Evolutionary conservation across 192 early-diverging fungal species (phyloP).

Genomic region (Backusella tuberculispora): DNA sequence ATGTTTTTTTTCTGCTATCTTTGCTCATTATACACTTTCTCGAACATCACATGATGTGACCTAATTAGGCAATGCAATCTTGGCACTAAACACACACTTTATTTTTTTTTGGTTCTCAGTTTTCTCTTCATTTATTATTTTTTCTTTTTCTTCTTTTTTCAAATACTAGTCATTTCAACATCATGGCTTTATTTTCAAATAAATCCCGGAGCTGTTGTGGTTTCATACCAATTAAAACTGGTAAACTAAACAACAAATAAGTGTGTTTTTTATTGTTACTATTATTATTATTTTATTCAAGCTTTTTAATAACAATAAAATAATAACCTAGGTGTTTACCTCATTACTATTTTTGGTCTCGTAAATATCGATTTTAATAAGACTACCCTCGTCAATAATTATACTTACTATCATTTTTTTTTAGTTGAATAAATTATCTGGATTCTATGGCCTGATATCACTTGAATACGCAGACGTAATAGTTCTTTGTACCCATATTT

Average conservation of each 20-base stretch:
- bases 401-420: background rate
- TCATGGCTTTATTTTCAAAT: conserved; percentile 15
- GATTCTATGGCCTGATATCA: conserved; percentile 41
- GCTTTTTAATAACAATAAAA: background rate
- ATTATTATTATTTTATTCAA: no score
- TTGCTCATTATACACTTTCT: background rate
- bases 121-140: background rate
- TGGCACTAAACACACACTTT: background rate
- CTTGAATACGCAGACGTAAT: conserved; percentile 28
- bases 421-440: conserved; percentile 46
- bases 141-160: background rate
- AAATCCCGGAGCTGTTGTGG: conserved; percentile 12
- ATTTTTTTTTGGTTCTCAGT: conserved; percentile 10
- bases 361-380: background rate
- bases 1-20: no score
- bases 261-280: no score
- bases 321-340: conserved; percentile 12
- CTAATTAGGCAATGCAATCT: background rate
- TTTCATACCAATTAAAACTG: conserved; percentile 22
- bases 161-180: background rate
- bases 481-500: conserved; percentile 33
- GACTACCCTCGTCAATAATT: background rate
- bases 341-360: conserved; percentile 26
- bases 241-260: background rate
- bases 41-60: background rate